Base-by-base conservation (phyloP, 768 basidiomycete species). In the Agaricus blazei region DNA sequence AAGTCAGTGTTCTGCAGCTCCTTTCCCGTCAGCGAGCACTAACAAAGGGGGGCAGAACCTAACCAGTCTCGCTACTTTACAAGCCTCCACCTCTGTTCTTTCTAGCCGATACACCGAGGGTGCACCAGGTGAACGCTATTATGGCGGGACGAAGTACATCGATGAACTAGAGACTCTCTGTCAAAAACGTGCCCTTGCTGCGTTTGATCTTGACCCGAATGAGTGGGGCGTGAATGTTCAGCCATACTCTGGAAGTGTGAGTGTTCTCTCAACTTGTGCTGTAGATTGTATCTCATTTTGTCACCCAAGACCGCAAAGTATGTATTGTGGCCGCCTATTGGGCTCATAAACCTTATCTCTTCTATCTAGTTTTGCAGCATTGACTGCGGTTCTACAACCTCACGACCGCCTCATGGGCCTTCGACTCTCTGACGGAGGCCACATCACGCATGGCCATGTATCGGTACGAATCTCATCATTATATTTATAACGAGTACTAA, bases 61-160 rank as follows among this genome's bases (percentile, higher is more conserved):
- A 80, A 98, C 96, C 57, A 93, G 93, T 64, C 80, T 85, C 65
- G 93, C 96, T 26, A 87, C 91, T 51, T 95, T 98, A 88, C 90
- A 98, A 74, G 96, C 94, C 59, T 98, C 97, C 73, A 97, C 96
- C 47, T 98, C 95, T 54, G 94, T 99, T 69, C 72, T 98, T 68
- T 97, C 94, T 68, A 97, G 97, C 85, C 98, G 97, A 76, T 97
- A 97, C 79, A 98, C 96, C 19, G 97, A 98, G 75, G 97, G 97
- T 78, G 90, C 98, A 49, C 97, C 97, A 15, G 85, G 83, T 54
- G 95, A 93, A 42, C 87, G 95, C 56, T 97, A 96, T 75, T 98
- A 96, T 63, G 94, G 93, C 64, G 95, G 96, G 54, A 99, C 98
- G 76, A 97, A 98, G 73, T 88, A 88, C 76, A 89, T 98, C 63